Evolutionary conservation across 345 rosid species (phyloP), one percentile per base, ranked within the genome.

Genomic region (Chamaenerion angustifolium): DNA sequence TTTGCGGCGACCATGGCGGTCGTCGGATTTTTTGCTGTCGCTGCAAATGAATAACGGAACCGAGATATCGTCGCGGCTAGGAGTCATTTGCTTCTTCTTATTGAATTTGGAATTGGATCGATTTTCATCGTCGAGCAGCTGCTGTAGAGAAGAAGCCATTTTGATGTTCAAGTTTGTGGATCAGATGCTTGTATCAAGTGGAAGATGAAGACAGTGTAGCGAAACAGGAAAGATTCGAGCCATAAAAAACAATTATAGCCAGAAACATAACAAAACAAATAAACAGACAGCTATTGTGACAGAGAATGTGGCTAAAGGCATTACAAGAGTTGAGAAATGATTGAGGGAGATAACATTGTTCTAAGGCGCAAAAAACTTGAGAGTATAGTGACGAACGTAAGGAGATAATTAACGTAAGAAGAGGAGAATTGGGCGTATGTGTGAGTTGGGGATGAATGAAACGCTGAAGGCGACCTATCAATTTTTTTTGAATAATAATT

Each of bases 21-120:
- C 61, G 12, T 57, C 59, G 2, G 46, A 8, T 40, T 61, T 52
- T 64, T 48, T 64, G 1, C 59, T 57, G 23, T 59, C 76, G 15
- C 46, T 70, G 77, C 80, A 73, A 67, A 75, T 56, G 71, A 61
- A 59, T 16, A 57, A 45, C 0, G 81, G 79, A n/a, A 63, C 27
- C 16, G 40, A 4, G 11, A 46, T 46, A 1, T 66, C 56, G 18
- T 68, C 70, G 25, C 53, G 60, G 41, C 50, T 52, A 10, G 17
- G 48, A 31, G 59, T 61, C 55, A 44, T n/a, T 41, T 17, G 27
- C 42, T 42, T 21, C 41, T 23, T 8, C 48, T 12, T 57, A 15
- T 9, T 47, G 23, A 18, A 13, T 12, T 16, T 2, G 23, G 43
- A 9, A 2, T 64, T 6, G 19, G 51, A 17, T 15, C 31, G 55